A percentile compares a stretch with the other conserved stretches of the same genome.
phyloP scores from a whole-genome alignment of 495 filamentous ascomycete species.

The Aspergillus baeticus region DNA sequence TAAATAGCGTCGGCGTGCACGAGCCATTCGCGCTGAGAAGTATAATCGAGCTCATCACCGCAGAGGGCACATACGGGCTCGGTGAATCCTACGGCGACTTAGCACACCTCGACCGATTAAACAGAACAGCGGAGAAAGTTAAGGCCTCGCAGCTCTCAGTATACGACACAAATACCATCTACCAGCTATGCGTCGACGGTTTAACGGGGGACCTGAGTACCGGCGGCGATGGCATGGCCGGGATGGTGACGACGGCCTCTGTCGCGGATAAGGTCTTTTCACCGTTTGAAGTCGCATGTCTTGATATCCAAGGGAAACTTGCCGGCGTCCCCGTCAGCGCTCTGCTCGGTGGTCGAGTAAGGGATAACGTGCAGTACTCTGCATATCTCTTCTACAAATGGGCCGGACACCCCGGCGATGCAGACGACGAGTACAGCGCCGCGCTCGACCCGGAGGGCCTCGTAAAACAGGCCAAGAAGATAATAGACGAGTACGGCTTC shows the following conservation, averaged over 20 bases:
- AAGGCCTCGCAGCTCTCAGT: background rate
- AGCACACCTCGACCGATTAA: background rate
- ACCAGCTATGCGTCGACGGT: constrained; percentile 2
- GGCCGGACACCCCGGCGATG: background rate
- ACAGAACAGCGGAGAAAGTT: background rate
- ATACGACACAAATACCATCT: constrained; percentile 5
- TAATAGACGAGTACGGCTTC: background rate
- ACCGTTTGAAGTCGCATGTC: constrained; percentile 1
- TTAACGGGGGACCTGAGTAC: background rate
- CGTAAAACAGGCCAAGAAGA: background rate
- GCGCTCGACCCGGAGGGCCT: background rate
- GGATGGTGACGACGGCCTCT: background rate
- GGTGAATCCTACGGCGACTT: constrained; percentile 1
- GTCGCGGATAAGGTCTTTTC: constrained; percentile 1
- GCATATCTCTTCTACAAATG: constrained; percentile 5
- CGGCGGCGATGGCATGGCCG: constrained; percentile 4
- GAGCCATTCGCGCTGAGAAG: background rate
- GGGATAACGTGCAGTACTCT: constrained; percentile 2
- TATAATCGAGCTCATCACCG: background rate
- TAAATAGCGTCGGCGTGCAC: constrained; percentile 3
- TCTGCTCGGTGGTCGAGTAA: background rate
- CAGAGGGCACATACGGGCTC: background rate
- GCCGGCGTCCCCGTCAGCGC: background rate
- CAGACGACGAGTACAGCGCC: background rate
- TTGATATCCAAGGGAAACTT: background rate